These are phyloP conservation scores for Exophiala xenobiotica DNA, from an alignment of 2,329 filamentous ascomycete species.

Conservation along the genomic window DNA sequence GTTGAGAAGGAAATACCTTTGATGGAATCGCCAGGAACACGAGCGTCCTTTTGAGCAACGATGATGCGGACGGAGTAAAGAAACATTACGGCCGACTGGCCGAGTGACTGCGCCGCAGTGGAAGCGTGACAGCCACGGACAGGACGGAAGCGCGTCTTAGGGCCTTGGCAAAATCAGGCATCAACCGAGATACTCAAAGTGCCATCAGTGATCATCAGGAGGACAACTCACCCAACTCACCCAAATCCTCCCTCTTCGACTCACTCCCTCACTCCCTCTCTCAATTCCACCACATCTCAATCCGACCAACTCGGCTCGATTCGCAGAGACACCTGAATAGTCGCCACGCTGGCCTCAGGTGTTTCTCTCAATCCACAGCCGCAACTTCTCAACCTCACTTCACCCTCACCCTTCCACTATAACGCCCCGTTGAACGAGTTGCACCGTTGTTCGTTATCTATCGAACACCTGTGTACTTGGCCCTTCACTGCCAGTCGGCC, in stretches of 20 bases:
- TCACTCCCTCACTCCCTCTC: slow-evolving; percentile 8
- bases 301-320: slow-evolving; percentile 4
- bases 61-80: too few relatives aligned
- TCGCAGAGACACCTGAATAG: slow-evolving; percentile 4
- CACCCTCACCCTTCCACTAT: slow-evolving; percentile 5
- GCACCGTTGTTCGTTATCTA: slow-evolving; percentile 7
- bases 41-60: too few relatives aligned
- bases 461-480: slow-evolving; percentile 19
- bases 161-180: slow-evolving; percentile 18
- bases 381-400: slow-evolving; percentile 7
- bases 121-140: too few relatives aligned
- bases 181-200: slow-evolving; percentile 9
- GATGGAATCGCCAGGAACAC: too few relatives aligned
- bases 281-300: slow-evolving; percentile 10
- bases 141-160: background rate
- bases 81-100: too few relatives aligned
- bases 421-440: slow-evolving; percentile 3
- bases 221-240: slow-evolving; percentile 13
- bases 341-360: slow-evolving; percentile 28
- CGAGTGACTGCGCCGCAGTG: too few relatives aligned
- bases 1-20: too few relatives aligned
- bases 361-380: slow-evolving; percentile 6
- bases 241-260: slow-evolving; percentile 2
- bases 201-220: too few relatives aligned
- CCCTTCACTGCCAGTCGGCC: background rate